Percentiles rank a stretch among this genome's conserved stretches.
Conservation (phyloP, 805 yeast genomes). For the Zygoascus biomembranicola region DNA sequence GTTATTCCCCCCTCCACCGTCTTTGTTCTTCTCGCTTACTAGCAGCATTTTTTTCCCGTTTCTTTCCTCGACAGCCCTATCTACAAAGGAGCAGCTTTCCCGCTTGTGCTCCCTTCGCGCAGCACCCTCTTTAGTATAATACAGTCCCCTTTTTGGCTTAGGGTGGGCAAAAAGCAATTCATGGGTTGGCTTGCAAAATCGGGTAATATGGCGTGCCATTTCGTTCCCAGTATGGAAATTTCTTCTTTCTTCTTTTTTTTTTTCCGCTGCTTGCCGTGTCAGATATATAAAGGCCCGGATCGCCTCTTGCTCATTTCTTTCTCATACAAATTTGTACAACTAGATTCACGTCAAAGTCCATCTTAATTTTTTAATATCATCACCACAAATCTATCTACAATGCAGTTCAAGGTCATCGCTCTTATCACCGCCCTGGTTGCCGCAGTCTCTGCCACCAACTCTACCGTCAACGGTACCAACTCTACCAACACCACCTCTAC, state of each 20-base stretch:
- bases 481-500: conserved; percentile 17
- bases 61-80: too few relatives aligned
- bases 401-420: conserved; percentile 26
- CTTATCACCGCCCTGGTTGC: conserved; percentile 22
- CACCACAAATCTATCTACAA: conserved; percentile 11
- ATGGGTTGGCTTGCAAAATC: neutral
- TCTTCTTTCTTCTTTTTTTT: conserved; percentile 2
- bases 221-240: neutral
- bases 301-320: neutral
- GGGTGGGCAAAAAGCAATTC: neutral
- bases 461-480: conserved; percentile 13
- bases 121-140: neutral
- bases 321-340: neutral
- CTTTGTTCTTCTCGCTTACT: too few relatives aligned
- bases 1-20: too few relatives aligned
- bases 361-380: neutral
- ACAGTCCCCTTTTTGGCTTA: neutral
- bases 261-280: neutral
- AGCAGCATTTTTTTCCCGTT: too few relatives aligned
- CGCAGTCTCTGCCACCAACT: conserved; percentile 22
- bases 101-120: neutral
- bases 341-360: neutral
- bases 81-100: too few relatives aligned
- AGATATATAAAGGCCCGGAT: conserved; percentile 1
- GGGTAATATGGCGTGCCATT: neutral